phyloP scores from a whole-genome alignment of 345 rosid genomes.

The Sonneratia caseolaris region DNA sequence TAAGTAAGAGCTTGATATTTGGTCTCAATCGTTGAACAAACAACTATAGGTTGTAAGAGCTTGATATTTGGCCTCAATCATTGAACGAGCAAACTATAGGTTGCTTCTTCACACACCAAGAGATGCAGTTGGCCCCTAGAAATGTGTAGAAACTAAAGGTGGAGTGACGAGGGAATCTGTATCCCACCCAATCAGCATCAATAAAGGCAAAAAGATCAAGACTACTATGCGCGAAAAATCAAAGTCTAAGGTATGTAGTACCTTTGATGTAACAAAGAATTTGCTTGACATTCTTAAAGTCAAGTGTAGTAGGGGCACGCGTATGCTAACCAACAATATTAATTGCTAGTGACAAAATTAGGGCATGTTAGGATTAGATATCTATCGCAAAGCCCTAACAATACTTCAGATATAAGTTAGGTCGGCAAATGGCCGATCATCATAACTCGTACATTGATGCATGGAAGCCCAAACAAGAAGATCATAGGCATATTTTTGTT shows the following conservation, averaged over 20 bases:
- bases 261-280: neutral
- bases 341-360: neutral
- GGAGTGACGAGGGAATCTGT: neutral
- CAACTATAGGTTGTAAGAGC: too few species aligned
- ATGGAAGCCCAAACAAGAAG: neutral
- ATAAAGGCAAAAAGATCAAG: neutral
- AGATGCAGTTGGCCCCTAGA: neutral
- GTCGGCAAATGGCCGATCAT: neutral
- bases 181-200: neutral
- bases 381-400: neutral
- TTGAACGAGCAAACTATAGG: neutral
- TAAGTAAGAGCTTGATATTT: neutral
- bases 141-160: neutral
- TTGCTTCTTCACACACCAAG: neutral
- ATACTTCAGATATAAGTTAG: neutral
- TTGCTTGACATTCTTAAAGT: neutral
- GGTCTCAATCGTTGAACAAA: neutral
- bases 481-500: neutral
- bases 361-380: neutral
- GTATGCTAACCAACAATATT: neutral
- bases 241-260: neutral
- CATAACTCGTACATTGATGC: neutral
- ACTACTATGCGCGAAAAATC: neutral
- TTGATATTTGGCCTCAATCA: neutral
- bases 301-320: neutral